Percentiles rank a stretch among this genome's conserved stretches.
These are phyloP conservation scores for Gynostemma pentaphyllum DNA, from an alignment of 306 rosid species.

Conservation along the genomic window DNA sequence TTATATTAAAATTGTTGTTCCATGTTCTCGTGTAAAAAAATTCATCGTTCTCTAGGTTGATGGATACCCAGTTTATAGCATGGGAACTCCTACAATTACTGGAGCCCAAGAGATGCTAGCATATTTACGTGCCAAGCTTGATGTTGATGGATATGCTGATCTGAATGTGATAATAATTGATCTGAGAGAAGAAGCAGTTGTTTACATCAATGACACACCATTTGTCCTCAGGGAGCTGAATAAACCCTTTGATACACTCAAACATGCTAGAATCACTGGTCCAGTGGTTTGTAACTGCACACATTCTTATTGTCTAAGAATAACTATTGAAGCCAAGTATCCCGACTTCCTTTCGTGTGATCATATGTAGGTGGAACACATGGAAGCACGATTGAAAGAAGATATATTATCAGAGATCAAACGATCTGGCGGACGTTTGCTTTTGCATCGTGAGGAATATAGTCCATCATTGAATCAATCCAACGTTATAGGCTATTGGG, in stretches of 20 bases:
- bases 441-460: constrained; percentile 81
- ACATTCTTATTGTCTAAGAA: constrained; percentile 14
- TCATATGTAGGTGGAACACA: constrained; percentile 72
- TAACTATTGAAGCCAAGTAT: constrained; percentile 8
- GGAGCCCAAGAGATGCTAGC: constrained; percentile 85
- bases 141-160: constrained; percentile 31
- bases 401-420: constrained; percentile 68
- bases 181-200: constrained; percentile 81
- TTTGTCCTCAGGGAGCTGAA: constrained; percentile 83
- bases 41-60: constrained; percentile 43
- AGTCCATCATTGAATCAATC: constrained; percentile 52
- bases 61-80: constrained; percentile 76
- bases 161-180: constrained; percentile 61
- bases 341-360: constrained; percentile 17
- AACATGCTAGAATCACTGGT: constrained; percentile 89
- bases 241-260: constrained; percentile 79
- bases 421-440: constrained; percentile 67
- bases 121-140: constrained; percentile 49
- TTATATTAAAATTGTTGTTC: neutral
- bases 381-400: constrained; percentile 73
- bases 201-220: constrained; percentile 66
- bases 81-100: constrained; percentile 80
- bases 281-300: constrained; percentile 44
- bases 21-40: constrained; percentile 1
- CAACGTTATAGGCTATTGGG: constrained; percentile 72